These are phyloP conservation scores for Ceratocystis variospora DNA, from an alignment of 2,329 filamentous ascomycete species.

Conservation along the genomic window DNA sequence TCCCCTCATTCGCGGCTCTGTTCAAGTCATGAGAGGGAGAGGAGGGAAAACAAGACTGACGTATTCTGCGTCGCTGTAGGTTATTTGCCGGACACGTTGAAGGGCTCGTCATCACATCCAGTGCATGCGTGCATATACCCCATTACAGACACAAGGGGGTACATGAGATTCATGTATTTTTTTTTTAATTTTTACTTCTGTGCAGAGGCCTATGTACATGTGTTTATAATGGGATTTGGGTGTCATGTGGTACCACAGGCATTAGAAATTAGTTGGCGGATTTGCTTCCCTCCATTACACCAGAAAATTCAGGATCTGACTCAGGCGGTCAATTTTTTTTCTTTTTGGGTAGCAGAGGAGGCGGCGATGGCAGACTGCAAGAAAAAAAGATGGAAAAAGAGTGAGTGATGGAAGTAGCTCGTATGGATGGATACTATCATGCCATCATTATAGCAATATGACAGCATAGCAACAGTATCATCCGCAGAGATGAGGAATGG, in stretches of 20 bases:
- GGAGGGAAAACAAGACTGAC: background rate
- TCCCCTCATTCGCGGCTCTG: too few species aligned
- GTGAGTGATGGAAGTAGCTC: background rate
- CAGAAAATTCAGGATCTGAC: background rate
- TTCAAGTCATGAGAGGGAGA: too few species aligned
- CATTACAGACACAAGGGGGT: background rate
- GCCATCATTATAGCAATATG: too few species aligned
- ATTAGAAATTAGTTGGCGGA: conserved; percentile 7
- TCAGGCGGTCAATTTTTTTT: background rate
- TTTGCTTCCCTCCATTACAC: background rate
- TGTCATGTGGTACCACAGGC: conserved; percentile 6
- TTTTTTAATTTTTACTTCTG: background rate
- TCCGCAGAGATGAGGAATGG: too few species aligned
- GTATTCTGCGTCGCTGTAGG: background rate
- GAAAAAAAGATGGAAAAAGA: background rate
- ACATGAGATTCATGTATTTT: background rate
- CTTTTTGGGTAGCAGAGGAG: background rate
- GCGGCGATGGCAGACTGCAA: background rate
- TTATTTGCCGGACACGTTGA: background rate
- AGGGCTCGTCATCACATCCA: background rate
- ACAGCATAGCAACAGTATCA: too few species aligned
- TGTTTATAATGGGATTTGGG: background rate
- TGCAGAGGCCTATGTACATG: background rate
- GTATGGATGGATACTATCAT: too few species aligned
- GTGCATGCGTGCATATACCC: background rate